Evolutionary conservation across 164 flowering plant species (phyloP), one percentile per base, ranked within the genome.

Genomic region (Brasenia schreberi): DNA sequence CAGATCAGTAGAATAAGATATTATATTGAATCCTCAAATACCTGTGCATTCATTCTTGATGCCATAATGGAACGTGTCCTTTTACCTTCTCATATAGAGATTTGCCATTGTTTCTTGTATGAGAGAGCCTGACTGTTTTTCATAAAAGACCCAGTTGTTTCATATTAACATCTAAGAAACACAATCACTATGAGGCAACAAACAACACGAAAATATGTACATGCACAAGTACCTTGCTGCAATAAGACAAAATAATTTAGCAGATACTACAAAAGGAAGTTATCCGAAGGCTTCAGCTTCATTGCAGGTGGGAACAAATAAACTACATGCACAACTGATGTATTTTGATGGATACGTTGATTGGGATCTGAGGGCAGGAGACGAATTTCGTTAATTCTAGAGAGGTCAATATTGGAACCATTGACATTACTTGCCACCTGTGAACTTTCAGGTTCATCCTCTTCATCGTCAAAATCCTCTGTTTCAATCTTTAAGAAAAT

Each of bases 371-470:
- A 83, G 19, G 96, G 97, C 75, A 93, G 76, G 67, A 93, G 88
- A 78, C 98, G 88, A 90, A 93, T 86, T 80, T 93, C 98, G n/a
- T 79, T 78, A 63, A 88, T 74, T 69, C 82, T 86, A 5, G 92
- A 84, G 61, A 93, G 62, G 53, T 86, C 88, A 5, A 82, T 59
- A 49, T 77, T 63, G 27, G 27, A 23, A 23, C 27, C 27, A 23
- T 23, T 2, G 62, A 78, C 86, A 73, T 67, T 49, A 69, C 59
- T 49, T 72, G 87, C 96, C 69, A 84, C 72, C 70, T 85, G 96
- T 27, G 92, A 84, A 39, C 62, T 85, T 62, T 77, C 94, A 7
- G 84, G 76, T 58, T 83, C 81, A 0, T 60, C 62, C n/a, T 60
- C 62, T 61, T 80, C 95, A 66, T 75, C 81, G 43, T 80, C 87